Evolutionary conservation across 2,329 filamentous ascomycete genomes (phyloP).

Genomic region (Leptoxyphium fumago): DNA sequence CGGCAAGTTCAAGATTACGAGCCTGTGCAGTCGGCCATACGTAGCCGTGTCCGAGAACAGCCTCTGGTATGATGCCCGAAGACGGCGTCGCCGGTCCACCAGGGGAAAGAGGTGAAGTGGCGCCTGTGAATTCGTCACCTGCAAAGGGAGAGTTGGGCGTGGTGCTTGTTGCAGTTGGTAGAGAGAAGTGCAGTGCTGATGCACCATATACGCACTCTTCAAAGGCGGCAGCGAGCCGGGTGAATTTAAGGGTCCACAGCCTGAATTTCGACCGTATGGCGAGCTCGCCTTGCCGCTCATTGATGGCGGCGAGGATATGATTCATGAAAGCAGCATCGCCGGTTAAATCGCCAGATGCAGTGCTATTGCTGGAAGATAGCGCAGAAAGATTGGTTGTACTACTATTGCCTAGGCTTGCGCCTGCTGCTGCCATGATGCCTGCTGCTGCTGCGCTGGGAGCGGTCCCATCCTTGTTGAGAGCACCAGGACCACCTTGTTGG

Average conservation of each 20-base stretch:
- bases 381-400: slow-evolving; percentile 6
- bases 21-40: slow-evolving; percentile 79
- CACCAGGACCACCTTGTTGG: slow-evolving; percentile 41
- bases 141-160: slow-evolving; percentile 4
- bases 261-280: slow-evolving; percentile 87
- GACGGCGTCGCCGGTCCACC: neutral
- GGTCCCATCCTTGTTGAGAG: slow-evolving; percentile 3
- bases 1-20: slow-evolving; percentile 74
- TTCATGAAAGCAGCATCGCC: slow-evolving; percentile 84
- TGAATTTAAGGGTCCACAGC: slow-evolving; percentile 88
- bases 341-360: slow-evolving; percentile 47
- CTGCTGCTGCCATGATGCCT: slow-evolving; percentile 2
- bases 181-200: slow-evolving; percentile 66
- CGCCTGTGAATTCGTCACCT: slow-evolving; percentile 19
- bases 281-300: slow-evolving; percentile 73
- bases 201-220: slow-evolving; percentile 93
- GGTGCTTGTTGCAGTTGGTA: slow-evolving; percentile 10
- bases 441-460: slow-evolving; percentile 1
- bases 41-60: slow-evolving; percentile 61
- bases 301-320: slow-evolving; percentile 69
- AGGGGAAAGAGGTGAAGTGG: slow-evolving; percentile 6
- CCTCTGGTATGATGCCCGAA: slow-evolving; percentile 13
- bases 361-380: slow-evolving; percentile 6
- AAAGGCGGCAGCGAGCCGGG: slow-evolving; percentile 79
- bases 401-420: slow-evolving; percentile 8